A percentile compares a stretch with the other conserved stretches of the same genome.
phyloP scores from a whole-genome alignment of 2,329 filamentous ascomycete species.

The Phaeophleospora eucalypticola region DNA sequence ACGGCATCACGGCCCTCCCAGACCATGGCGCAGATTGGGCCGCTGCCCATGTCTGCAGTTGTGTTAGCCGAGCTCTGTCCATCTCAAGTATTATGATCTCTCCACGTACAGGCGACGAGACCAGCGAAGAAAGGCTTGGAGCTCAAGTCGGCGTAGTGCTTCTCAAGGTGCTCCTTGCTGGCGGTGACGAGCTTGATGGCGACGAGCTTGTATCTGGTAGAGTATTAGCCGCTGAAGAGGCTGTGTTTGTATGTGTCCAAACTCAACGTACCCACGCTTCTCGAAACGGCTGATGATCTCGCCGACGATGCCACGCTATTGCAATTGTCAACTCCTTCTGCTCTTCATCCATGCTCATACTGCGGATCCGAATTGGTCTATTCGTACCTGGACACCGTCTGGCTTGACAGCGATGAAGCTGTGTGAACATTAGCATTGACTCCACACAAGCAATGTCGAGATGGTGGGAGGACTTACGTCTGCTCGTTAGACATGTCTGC shows the following conservation, averaged over 20 bases:
- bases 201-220: slow-evolving; percentile 84
- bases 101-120: slow-evolving; percentile 76
- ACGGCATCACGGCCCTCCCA: slow-evolving; percentile 99
- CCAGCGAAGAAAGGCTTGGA: slow-evolving; percentile 96
- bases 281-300: slow-evolving; percentile 98
- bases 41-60: slow-evolving; percentile 77
- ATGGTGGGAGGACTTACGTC: slow-evolving; percentile 63
- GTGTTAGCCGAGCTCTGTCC: slow-evolving; percentile 5
- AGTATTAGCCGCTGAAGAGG: slow-evolving; percentile 1
- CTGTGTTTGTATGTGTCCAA: slow-evolving; percentile 11
- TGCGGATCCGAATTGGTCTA: too few species aligned
- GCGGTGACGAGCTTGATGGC: slow-evolving; percentile 94
- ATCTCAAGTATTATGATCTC: slow-evolving; percentile 1
- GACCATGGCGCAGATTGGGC: slow-evolving; percentile 98
- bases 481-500: slow-evolving; percentile 65
- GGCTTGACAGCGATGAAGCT: slow-evolving; percentile 99
- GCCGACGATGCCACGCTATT: slow-evolving; percentile 90
- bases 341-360: background rate
- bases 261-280: slow-evolving; percentile 70
- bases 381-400: slow-evolving; percentile 93
- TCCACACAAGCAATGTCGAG: background rate
- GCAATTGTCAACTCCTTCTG: slow-evolving; percentile 17
- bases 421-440: slow-evolving; percentile 13
- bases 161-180: slow-evolving; percentile 91
- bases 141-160: slow-evolving; percentile 91